A percentile compares a stretch with the other conserved stretches of the same genome.
Conservation (phyloP, 257 asterid genomes). For the Solanum ossicruentum region DNA sequence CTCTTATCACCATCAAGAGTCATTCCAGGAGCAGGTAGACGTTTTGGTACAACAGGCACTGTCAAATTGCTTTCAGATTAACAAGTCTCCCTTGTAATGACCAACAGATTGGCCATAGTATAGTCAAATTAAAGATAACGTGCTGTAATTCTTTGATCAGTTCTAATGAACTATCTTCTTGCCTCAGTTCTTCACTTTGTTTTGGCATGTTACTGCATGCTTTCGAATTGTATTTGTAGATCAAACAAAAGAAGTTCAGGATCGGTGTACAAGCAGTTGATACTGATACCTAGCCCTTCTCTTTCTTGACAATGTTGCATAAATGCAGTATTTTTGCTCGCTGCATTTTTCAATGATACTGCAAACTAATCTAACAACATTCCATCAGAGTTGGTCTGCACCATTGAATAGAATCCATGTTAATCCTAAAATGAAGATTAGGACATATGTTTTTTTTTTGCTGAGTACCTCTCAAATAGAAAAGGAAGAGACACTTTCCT, state of each 20-base stretch:
- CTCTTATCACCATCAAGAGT: constrained; percentile 66
- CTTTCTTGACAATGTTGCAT: not conserved
- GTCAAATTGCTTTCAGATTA: constrained; percentile 69
- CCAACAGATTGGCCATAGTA: not conserved
- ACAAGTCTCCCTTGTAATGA: constrained; percentile 5
- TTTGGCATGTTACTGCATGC: not conserved
- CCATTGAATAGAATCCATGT: not conserved
- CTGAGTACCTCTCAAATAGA: not conserved
- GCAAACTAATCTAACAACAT: not conserved
- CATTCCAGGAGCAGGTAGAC: constrained; percentile 43
- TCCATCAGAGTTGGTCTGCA: not conserved
- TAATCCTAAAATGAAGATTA: not conserved
- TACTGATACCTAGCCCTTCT: not conserved
- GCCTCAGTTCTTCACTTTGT: not conserved
- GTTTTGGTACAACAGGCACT: constrained; percentile 45
- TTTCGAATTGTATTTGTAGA: not conserved
- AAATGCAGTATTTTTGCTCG: not conserved
- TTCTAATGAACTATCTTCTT: not conserved
- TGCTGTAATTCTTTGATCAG: constrained; percentile 1
- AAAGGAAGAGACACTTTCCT: no score
- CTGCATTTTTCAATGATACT: not conserved
- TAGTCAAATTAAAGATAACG: not conserved
- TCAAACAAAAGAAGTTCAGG: not conserved
- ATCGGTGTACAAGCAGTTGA: not conserved
- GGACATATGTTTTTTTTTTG: not conserved